Evolutionary conservation across 768 basidiomycete genomes (phyloP).

Genomic region (Pisolithus microcarpus): DNA sequence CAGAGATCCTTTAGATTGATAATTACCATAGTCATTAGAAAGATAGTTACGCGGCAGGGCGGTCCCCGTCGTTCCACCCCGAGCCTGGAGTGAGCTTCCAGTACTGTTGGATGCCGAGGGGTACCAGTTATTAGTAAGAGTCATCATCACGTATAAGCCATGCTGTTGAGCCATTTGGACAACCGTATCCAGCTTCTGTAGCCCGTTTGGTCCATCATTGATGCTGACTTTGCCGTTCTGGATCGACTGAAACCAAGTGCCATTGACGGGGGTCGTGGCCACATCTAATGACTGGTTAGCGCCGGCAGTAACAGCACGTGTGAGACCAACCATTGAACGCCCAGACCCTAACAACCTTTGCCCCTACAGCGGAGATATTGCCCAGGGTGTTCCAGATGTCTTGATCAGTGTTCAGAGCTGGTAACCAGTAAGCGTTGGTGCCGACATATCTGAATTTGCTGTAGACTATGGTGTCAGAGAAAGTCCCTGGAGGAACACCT

Average conservation of each 20-base stretch:
- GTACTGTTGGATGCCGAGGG: slow-evolving; percentile 21
- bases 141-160: slow-evolving; percentile 44
- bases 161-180: slow-evolving; percentile 47
- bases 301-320: background rate
- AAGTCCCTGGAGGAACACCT: background rate
- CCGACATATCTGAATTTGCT: slow-evolving; percentile 41
- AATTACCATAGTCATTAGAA: slow-evolving; percentile 55
- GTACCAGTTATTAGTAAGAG: slow-evolving; percentile 60
- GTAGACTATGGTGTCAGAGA: slow-evolving; percentile 22
- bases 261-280: slow-evolving; percentile 42
- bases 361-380: slow-evolving; percentile 48
- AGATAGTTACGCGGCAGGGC: slow-evolving; percentile 45
- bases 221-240: slow-evolving; percentile 46
- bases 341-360: slow-evolving; percentile 61
- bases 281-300: slow-evolving; percentile 37
- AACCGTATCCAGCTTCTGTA: slow-evolving; percentile 57
- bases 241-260: slow-evolving; percentile 60
- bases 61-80: slow-evolving; percentile 19
- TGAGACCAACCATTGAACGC: slow-evolving; percentile 53
- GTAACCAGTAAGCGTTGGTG: slow-evolving; percentile 65
- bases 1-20: background rate
- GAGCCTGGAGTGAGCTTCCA: slow-evolving; percentile 2
- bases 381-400: slow-evolving; percentile 55
- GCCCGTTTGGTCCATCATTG: slow-evolving; percentile 54
- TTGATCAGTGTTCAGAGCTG: slow-evolving; percentile 41